These are phyloP conservation scores for Torulaspora quercuum DNA, from an alignment of 805 yeast genomes.

Conservation along the genomic window DNA sequence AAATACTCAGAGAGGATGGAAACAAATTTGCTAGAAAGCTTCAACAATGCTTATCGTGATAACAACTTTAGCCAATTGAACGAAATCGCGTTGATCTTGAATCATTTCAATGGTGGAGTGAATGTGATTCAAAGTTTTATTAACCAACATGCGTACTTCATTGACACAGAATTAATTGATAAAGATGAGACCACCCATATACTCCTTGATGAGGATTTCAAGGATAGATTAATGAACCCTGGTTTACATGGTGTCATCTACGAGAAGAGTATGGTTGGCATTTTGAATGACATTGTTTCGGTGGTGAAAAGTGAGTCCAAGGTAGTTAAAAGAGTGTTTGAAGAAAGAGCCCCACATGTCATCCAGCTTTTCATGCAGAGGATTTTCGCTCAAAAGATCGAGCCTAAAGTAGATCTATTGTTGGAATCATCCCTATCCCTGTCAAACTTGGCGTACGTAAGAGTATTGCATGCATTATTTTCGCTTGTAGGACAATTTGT, in stretches of 20 bases:
- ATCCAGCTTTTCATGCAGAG: slow-evolving; percentile 68
- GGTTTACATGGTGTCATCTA: slow-evolving; percentile 45
- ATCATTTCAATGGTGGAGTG: slow-evolving; percentile 79
- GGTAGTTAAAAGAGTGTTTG: slow-evolving; percentile 69
- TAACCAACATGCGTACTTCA: slow-evolving; percentile 70
- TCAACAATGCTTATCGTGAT: slow-evolving; percentile 68
- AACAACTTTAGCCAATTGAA: slow-evolving; percentile 69
- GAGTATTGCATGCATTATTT: slow-evolving; percentile 69
- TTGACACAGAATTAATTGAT: slow-evolving; percentile 35
- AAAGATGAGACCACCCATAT: slow-evolving; percentile 29
- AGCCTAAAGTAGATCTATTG: slow-evolving; percentile 52
- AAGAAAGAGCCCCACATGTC: slow-evolving; percentile 59
- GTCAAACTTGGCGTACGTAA: slow-evolving; percentile 67
- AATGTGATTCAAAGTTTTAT: slow-evolving; percentile 80
- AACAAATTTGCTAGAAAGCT: slow-evolving; percentile 59
- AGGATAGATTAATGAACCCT: slow-evolving; percentile 63
- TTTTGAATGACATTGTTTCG: slow-evolving; percentile 54
- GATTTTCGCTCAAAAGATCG: slow-evolving; percentile 68
- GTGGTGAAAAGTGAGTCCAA: slow-evolving; percentile 70
- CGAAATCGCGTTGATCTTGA: slow-evolving; percentile 68
- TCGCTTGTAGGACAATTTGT: slow-evolving; percentile 56
- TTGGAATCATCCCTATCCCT: slow-evolving; percentile 60
- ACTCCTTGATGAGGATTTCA: slow-evolving; percentile 46
- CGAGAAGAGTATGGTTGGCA: slow-evolving; percentile 49
- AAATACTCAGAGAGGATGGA: slow-evolving; percentile 78